Evolutionary conservation across 768 basidiomycete species (phyloP), one percentile per base, ranked within the genome.

Genomic region (Paxillus rubicundulus): DNA sequence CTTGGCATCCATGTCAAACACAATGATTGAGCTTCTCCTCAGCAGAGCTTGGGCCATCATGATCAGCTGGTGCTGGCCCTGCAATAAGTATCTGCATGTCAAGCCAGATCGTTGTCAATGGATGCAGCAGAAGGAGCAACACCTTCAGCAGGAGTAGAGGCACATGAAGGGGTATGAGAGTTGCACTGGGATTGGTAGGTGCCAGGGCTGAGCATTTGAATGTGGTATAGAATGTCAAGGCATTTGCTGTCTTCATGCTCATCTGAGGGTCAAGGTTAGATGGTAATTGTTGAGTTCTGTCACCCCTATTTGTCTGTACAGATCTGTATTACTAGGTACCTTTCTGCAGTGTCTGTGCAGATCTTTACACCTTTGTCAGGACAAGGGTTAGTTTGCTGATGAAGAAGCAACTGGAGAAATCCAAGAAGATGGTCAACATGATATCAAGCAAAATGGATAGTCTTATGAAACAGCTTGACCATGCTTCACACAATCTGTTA

Each of bases 41-140:
- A 92, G 73, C 18, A 92, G 72, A 0, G 91, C 89, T 5, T 91
- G 79, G 0, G 90, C 91, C 86, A 92, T 87, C 1, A 89, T 86
- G 48, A 93, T 87, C 14, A 92, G 72, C 61, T 98, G 94, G 9
- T 92, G 70, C 64, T 98, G 93, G 9, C 95, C 94, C 54, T 93
- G 90, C 1, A 90, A 94, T 69, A 97, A 95, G 72, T 9, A 96
- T 86, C 54, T 87, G 83, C 0, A 87, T 89, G 17, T 89, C 83
- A 4, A 96, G 76, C 1, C 82, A 77, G 27, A 95, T 73, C 0
- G 73, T 73, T 1, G 75, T 77, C 62, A 0, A 76, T 69, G 2
- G 76, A 77, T 0, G 73, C 74, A 4, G 65, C 52, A 3, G 79
- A 75, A 33, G 77, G 74, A 2, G 68, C 65, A 0, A 69, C 67